Conservation (phyloP, 768 basidiomycete species). For the Pisolithus marmoratus region DNA sequence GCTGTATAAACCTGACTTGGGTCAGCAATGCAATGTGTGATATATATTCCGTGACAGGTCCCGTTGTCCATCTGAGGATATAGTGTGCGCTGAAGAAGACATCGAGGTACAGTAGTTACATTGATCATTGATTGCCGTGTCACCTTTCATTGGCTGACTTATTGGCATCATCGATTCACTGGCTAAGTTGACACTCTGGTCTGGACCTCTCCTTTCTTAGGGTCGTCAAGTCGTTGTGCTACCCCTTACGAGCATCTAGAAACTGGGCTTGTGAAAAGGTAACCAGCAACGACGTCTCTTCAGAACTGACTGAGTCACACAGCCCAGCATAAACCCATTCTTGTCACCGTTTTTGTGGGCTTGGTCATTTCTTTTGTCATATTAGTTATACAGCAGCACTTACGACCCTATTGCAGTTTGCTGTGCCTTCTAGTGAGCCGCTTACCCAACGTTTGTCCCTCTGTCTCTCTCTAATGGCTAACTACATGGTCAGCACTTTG, state of each 20-base stretch:
- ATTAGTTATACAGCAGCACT: background rate
- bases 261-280: background rate
- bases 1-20: too few species aligned
- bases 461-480: background rate
- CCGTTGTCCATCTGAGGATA: too few species aligned
- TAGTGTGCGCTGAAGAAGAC: too few species aligned
- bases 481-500: slow-evolving; percentile 1
- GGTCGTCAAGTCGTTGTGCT: background rate
- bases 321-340: slow-evolving; percentile 1
- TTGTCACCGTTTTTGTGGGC: slow-evolving; percentile 1
- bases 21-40: too few species aligned
- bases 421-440: background rate
- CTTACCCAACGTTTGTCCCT: background rate
- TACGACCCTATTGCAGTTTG: background rate
- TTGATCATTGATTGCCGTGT: too few species aligned
- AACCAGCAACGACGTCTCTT: background rate
- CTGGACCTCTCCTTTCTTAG: too few species aligned
- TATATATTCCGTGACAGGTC: too few species aligned
- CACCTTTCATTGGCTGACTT: too few species aligned
- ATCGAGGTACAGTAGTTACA: too few species aligned
- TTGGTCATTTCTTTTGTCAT: background rate
- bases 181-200: too few species aligned
- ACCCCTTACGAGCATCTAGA: background rate
- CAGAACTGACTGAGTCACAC: too few species aligned
- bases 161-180: too few species aligned